Evolutionary conservation across 106 monocot genomes (phyloP).

Genomic region (Allium cepa): DNA sequence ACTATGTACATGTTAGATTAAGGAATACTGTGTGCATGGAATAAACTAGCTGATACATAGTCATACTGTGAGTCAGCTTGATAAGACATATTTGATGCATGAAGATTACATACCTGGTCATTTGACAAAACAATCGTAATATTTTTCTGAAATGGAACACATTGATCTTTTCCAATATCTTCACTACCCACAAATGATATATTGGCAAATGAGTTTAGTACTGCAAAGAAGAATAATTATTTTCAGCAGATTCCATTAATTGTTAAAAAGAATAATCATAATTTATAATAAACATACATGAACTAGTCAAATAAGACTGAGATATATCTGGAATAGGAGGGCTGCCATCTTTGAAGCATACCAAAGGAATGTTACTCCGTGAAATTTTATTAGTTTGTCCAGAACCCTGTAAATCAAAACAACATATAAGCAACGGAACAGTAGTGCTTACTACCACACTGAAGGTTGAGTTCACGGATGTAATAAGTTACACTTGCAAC

Average conservation of each 20-base stretch:
- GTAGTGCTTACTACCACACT: too few species aligned
- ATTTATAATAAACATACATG: slow-evolving; percentile 34
- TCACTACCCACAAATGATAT: slow-evolving; percentile 22
- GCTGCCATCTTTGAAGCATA: slow-evolving; percentile 69
- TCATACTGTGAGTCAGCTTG: neutral
- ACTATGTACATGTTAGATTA: neutral
- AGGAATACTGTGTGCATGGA: neutral
- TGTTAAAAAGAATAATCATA: neutral
- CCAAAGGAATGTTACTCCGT: slow-evolving; percentile 37
- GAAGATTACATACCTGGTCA: slow-evolving; percentile 33
- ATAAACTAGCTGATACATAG: neutral
- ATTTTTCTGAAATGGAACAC: slow-evolving; percentile 56
- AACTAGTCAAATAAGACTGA: slow-evolving; percentile 39
- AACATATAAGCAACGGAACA: too few species aligned
- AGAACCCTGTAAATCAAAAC: too few species aligned
- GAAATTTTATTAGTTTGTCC: slow-evolving; percentile 18
- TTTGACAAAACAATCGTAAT: slow-evolving; percentile 39
- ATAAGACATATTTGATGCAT: neutral
- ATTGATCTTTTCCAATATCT: slow-evolving; percentile 26
- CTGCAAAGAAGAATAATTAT: slow-evolving; percentile 31
- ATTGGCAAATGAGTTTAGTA: slow-evolving; percentile 28
- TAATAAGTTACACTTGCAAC: too few species aligned
- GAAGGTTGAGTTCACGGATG: too few species aligned
- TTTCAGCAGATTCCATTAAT: neutral
- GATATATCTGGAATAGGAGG: slow-evolving; percentile 86